A percentile compares a stretch with the other conserved stretches of the same genome.
These are phyloP conservation scores for Pyrus hybrid DNA, from an alignment of 331 rosid species.

Conservation along the genomic window DNA sequence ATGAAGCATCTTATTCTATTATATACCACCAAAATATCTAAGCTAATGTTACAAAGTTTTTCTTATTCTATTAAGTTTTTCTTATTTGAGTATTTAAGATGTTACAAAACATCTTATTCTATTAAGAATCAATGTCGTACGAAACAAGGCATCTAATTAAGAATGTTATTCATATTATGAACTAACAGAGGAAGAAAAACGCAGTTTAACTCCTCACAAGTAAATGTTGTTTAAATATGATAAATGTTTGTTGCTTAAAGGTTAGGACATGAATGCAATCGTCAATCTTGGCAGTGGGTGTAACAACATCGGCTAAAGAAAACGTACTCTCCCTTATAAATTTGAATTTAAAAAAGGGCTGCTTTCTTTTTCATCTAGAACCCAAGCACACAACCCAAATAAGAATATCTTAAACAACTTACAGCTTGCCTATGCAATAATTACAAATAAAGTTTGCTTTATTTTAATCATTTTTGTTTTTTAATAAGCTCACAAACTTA, in stretches of 20 bases:
- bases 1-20: too few relatives aligned
- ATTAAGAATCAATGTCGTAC: neutral
- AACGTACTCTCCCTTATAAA: too few relatives aligned
- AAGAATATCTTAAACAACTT: neutral
- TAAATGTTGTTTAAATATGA: neutral
- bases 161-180: too few relatives aligned
- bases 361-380: neutral
- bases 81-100: too few relatives aligned
- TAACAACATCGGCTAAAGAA: too few relatives aligned
- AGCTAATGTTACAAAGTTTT: neutral
- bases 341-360: too few relatives aligned
- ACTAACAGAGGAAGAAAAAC: too few relatives aligned
- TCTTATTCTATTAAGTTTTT: too few relatives aligned
- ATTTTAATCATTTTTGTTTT: neutral
- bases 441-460: neutral
- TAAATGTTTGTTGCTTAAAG: neutral
- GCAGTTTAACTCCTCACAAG: fast-evolving
- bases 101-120: too few relatives aligned
- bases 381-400: neutral
- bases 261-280: neutral
- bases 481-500: neutral
- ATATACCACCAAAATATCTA: too few relatives aligned
- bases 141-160: too few relatives aligned
- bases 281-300: neutral
- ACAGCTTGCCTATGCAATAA: conserved; percentile 2